Evolutionary conservation across 176 grass and related monocot species (phyloP), one percentile per base, ranked within the genome.

Genomic region (Rhynchospora breviuscula): DNA sequence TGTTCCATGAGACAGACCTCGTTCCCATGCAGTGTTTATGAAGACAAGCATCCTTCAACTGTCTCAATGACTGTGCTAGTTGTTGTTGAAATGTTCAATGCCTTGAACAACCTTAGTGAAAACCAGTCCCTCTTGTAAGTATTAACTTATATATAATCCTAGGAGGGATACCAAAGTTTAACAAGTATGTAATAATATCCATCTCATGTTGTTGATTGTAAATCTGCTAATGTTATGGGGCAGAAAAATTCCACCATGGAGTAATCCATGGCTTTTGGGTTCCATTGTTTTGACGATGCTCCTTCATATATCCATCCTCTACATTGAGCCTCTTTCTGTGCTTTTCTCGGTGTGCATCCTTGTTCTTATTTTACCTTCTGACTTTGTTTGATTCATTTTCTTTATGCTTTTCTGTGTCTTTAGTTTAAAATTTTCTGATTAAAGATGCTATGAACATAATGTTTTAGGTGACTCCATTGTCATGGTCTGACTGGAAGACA

Each of bases 51-150:
- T 99, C 93, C 96, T 81, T 99, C 96, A 57, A 99, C 96, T 77
- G 93, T 99, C 85, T 93, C 96, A 76, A 99, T 99, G 96, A 95
- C 93, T 63, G 96, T 95, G 65, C 89, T 99, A 81, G 96, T 99
- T 84, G 93, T 99, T 79, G 93, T 99, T 7, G 96, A 99, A 88
- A 99, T 99, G 96, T 99, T 99, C 68, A 99, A 99, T 93, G 96
- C 96, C 78, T 86, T 99, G 83, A 99, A 99, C 89, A 99, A 99
- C 89, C 88, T 99, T 48, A 95, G 96, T 89, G 96, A 99, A 91
- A 99, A 99, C 60, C 96, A 99, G 72, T 99, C 96, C 67, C 91
- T 99, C 48, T 59, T 99, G 96, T 99, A 93, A 95, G 88, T 90
- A 22, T 73, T 45, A 47, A 46, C 9, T 64, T 48, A 46, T 64